Conservation (phyloP, 176 grass and related monocot genomes). For the Miscanthus lutarioriparius region DNA sequence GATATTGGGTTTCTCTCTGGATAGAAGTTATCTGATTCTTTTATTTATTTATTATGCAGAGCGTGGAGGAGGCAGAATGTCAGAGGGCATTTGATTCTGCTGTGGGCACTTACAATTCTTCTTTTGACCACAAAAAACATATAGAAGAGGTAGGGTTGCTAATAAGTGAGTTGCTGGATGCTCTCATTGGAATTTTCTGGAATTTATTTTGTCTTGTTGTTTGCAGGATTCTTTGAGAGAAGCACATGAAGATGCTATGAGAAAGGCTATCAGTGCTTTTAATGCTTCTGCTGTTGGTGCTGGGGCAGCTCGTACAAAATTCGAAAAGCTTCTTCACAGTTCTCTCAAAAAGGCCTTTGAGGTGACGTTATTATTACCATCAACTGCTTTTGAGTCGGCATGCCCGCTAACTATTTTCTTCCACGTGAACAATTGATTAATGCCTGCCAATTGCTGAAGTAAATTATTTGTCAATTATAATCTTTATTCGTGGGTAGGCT, state of each 20-base stretch:
- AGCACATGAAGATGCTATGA: conserved; percentile 77
- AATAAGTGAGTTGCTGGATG: conserved; percentile 18
- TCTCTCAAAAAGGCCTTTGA: conserved; percentile 82
- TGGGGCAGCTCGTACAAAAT: conserved; percentile 74
- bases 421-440: background rate
- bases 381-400: conserved; percentile 5
- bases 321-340: conserved; percentile 84
- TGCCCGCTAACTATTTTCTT: background rate
- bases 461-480: background rate
- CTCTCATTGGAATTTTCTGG: conserved; percentile 14
- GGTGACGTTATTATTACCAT: conserved; percentile 39
- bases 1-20: background rate
- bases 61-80: conserved; percentile 97
- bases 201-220: background rate
- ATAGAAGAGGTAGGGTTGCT: conserved; percentile 72
- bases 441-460: background rate
- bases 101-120: conserved; percentile 70
- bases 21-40: conserved; percentile 16
- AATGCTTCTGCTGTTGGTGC: conserved; percentile 68
- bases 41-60: conserved; percentile 51
- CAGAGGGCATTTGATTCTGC: conserved; percentile 87
- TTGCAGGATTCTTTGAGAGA: conserved; percentile 71
- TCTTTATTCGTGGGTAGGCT: background rate
- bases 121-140: conserved; percentile 71
- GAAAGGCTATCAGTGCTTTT: conserved; percentile 67